Conservation (phyloP, 257 asterid species). For the Pogostemon cablin region DNA sequence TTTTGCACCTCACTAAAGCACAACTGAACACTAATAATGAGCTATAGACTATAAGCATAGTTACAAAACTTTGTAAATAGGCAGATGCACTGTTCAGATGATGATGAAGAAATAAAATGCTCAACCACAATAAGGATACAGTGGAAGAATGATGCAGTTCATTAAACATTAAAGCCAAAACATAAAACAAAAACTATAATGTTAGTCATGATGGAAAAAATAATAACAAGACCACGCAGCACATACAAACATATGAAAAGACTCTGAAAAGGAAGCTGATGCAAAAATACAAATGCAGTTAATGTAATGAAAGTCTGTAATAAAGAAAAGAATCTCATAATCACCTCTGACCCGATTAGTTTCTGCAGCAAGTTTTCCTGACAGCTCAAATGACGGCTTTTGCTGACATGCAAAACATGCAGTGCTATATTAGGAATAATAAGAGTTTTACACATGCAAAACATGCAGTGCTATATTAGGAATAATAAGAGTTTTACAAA, state of each 20-base stretch:
- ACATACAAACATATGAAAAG: constrained; percentile 9
- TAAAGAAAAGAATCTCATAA: constrained; percentile 16
- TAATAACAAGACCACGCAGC: background rate
- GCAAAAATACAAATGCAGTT: constrained; percentile 2
- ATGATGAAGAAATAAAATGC: constrained; percentile 17
- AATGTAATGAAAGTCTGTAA: background rate
- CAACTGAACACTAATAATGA: background rate
- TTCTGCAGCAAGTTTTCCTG: constrained; percentile 99
- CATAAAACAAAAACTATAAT: background rate
- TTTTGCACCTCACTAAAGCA: too few relatives aligned
- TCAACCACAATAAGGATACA: constrained; percentile 13
- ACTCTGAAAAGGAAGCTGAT: background rate
- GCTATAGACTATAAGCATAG: constrained; percentile 8
- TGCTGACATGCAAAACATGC: constrained; percentile 53
- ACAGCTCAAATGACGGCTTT: constrained; percentile 96
- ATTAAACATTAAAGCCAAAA: constrained; percentile 13
- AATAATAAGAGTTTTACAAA: background rate
- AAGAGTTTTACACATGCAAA: constrained; percentile 24
- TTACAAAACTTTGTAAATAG: background rate
- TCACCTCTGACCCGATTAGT: constrained; percentile 92
- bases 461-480: constrained; percentile 5
- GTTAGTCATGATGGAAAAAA: constrained; percentile 22
- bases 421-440: constrained; percentile 1
- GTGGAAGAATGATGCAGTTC: constrained; percentile 6
- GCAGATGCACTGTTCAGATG: background rate